Conservation (phyloP, 169 alveolate genomes). For the Cryptosporidium ubiquitum region DNA sequence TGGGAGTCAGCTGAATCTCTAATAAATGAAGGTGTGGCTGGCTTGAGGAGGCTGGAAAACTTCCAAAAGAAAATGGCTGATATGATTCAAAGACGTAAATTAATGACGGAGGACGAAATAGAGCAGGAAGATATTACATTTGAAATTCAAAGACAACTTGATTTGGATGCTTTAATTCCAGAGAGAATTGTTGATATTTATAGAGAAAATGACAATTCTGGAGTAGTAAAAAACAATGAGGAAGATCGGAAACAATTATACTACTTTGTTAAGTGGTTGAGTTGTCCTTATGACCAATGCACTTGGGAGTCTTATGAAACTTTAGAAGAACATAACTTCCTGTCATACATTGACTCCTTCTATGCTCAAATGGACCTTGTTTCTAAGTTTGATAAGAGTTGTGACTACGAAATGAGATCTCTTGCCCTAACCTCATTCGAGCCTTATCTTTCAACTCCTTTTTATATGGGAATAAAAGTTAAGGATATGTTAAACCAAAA, state of each 20-base stretch:
- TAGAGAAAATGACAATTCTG: slow-evolving; percentile 20
- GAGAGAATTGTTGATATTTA: slow-evolving; percentile 84
- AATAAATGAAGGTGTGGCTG: slow-evolving; percentile 77
- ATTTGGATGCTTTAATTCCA: slow-evolving; percentile 89
- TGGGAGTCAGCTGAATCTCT: slow-evolving; percentile 88
- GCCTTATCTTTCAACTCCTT: slow-evolving; percentile 89
- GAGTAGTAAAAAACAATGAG: slow-evolving; percentile 32
- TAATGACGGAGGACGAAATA: slow-evolving; percentile 89
- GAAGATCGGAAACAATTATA: slow-evolving; percentile 25
- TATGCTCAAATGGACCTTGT: slow-evolving; percentile 82
- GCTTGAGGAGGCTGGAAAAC: slow-evolving; percentile 88
- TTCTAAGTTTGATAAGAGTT: slow-evolving; percentile 76
- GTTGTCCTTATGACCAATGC: slow-evolving; percentile 92
- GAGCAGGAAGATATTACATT: slow-evolving; percentile 88
- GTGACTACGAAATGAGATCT: slow-evolving; percentile 80
- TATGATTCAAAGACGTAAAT: slow-evolving; percentile 81
- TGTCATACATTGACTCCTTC: slow-evolving; percentile 81
- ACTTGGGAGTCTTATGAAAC: slow-evolving; percentile 88
- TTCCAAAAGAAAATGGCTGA: slow-evolving; percentile 84
- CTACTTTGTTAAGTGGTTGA: slow-evolving; percentile 89
- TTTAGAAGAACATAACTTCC: slow-evolving; percentile 84
- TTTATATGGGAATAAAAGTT: slow-evolving; percentile 77
- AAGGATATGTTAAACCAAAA: not conserved
- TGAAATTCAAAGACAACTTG: slow-evolving; percentile 89
- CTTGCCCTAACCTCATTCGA: slow-evolving; percentile 88